A percentile compares a stretch with the other conserved stretches of the same genome.
phyloP scores from a whole-genome alignment of 257 asterid genomes.

The Nicotiana tabacum region DNA sequence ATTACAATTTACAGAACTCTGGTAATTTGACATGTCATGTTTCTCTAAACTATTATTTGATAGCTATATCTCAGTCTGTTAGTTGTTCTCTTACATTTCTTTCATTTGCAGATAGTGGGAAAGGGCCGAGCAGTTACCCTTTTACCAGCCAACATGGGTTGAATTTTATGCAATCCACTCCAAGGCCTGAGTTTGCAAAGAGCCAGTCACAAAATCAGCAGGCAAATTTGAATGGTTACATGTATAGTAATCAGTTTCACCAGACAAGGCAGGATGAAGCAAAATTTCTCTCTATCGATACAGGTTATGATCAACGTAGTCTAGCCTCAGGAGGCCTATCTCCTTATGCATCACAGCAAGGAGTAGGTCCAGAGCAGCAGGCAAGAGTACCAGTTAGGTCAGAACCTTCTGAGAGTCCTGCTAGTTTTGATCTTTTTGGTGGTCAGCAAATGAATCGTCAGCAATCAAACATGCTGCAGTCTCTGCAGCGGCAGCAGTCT shows the following conservation, averaged over 20 bases:
- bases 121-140: slow-evolving; percentile 53
- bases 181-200: slow-evolving; percentile 50
- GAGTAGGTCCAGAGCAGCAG: slow-evolving; percentile 47
- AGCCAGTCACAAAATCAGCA: slow-evolving; percentile 53
- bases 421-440: slow-evolving; percentile 80
- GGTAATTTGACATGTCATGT: slow-evolving; percentile 13
- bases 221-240: slow-evolving; percentile 56
- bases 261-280: slow-evolving; percentile 60
- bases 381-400: slow-evolving; percentile 45
- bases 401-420: slow-evolving; percentile 50
- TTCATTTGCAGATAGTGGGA: slow-evolving; percentile 48
- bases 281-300: slow-evolving; percentile 53
- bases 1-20: slow-evolving; percentile 36
- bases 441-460: slow-evolving; percentile 77
- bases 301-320: slow-evolving; percentile 49
- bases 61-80: neutral
- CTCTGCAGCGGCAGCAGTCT: slow-evolving; percentile 66
- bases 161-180: slow-evolving; percentile 47
- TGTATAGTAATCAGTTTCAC: slow-evolving; percentile 49
- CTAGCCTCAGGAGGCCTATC: slow-evolving; percentile 48
- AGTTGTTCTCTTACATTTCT: slow-evolving; percentile 14
- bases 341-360: slow-evolving; percentile 58
- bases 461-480: slow-evolving; percentile 61
- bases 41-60: neutral
- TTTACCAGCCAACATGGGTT: slow-evolving; percentile 48